Percentiles rank a stretch among this genome's conserved stretches.
Conservation (phyloP, 805 yeast genomes). For the Pichia membranifaciens region DNA sequence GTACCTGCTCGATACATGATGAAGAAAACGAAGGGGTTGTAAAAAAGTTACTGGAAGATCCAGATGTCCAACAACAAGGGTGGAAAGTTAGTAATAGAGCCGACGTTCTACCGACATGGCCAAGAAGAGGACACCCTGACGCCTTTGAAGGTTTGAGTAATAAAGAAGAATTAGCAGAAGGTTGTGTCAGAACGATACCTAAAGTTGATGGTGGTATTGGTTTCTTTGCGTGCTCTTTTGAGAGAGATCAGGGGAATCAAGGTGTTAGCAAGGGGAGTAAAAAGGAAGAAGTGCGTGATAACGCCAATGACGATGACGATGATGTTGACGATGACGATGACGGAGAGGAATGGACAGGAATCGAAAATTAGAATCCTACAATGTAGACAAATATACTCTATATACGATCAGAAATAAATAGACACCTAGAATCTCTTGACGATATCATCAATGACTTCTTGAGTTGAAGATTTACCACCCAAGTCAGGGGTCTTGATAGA, state of each 20-base stretch:
- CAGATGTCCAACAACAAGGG: constrained; percentile 55
- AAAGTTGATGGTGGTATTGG: constrained; percentile 98
- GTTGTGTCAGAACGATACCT: constrained; percentile 82
- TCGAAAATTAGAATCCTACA: constrained; percentile 23
- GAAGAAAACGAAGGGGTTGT: constrained; percentile 94
- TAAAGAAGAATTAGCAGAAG: constrained; percentile 62
- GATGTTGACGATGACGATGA: constrained; percentile 14
- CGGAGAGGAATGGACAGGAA: constrained; percentile 34
- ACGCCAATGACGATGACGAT: neutral
- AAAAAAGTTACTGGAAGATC: constrained; percentile 63
- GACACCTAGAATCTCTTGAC: constrained; percentile 41
- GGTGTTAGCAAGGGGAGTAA: no score
- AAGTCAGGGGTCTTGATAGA: constrained; percentile 84
- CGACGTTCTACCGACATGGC: constrained; percentile 78
- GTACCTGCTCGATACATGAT: constrained; percentile 92
- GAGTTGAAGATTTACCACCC: constrained; percentile 86
- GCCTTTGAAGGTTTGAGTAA: constrained; percentile 53
- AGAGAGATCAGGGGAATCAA: constrained; percentile 36
- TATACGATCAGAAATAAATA: neutral
- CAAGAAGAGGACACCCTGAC: constrained; percentile 68
- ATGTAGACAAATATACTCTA: no score
- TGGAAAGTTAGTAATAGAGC: constrained; percentile 65
- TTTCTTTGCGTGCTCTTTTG: constrained; percentile 91
- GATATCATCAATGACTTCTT: constrained; percentile 81
- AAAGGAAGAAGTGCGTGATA: no score